Evolutionary conservation across 2,329 filamentous ascomycete genomes (phyloP).

Genomic region (Ceratocystis colombiana): DNA sequence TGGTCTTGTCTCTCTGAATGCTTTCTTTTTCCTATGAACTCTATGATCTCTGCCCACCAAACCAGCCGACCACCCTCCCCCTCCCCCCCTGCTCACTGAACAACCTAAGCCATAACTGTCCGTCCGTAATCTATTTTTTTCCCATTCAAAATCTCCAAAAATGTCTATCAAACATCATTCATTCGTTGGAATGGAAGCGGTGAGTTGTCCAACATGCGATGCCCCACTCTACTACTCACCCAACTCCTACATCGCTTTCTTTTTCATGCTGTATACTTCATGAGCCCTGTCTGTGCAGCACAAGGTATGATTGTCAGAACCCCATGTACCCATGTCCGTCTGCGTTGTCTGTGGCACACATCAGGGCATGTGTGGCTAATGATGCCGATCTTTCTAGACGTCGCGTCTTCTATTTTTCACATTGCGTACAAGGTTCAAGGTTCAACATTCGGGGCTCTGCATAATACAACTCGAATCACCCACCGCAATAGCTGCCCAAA

Average conservation of each 20-base stretch:
- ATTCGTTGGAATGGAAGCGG: slow-evolving; percentile 15
- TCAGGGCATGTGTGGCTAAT: slow-evolving; percentile 17
- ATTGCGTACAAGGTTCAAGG: slow-evolving; percentile 17
- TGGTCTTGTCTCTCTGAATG: not conserved
- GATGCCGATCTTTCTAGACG: slow-evolving; percentile 18
- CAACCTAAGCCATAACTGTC: not conserved
- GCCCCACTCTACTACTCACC: slow-evolving; percentile 13
- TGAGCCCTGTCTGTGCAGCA: slow-evolving; percentile 11
- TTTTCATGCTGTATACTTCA: slow-evolving; percentile 12
- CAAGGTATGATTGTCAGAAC: slow-evolving; percentile 16
- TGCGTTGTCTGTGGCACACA: slow-evolving; percentile 16
- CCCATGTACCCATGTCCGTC: slow-evolving; percentile 5
- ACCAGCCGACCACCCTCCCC: not conserved
- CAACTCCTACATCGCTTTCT: slow-evolving; percentile 13
- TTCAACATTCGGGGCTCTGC: not conserved
- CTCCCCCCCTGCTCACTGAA: not conserved
- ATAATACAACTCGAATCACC: not conserved
- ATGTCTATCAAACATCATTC: not conserved
- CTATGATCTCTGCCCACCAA: not conserved
- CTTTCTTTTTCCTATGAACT: slow-evolving; percentile 7
- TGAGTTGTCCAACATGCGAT: slow-evolving; percentile 11
- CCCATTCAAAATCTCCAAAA: not conserved
- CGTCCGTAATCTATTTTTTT: not conserved
- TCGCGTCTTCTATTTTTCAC: slow-evolving; percentile 16
- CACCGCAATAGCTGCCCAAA: not conserved